Percentiles rank a stretch among this genome's conserved stretches.
These are phyloP conservation scores for Scytalidium sp. DNA, from an alignment of 2,329 filamentous ascomycete genomes.

Conservation along the genomic window DNA sequence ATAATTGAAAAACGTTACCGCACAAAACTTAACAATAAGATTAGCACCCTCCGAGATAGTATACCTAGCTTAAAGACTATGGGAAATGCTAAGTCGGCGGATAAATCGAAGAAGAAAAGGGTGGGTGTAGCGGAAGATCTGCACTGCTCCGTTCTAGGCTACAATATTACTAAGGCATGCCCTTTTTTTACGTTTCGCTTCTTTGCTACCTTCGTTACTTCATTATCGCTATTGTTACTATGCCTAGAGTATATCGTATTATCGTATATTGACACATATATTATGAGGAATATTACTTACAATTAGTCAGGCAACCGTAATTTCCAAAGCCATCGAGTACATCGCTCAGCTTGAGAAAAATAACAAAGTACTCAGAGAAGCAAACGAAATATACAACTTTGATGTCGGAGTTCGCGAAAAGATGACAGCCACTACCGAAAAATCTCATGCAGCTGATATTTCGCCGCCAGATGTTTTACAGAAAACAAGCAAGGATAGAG, in stretches of 20 bases:
- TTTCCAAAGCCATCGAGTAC: conserved; percentile 4
- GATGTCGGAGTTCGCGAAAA: background rate
- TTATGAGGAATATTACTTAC: background rate
- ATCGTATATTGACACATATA: background rate
- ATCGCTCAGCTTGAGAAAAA: conserved; percentile 3
- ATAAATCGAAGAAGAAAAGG: background rate
- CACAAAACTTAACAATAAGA: background rate
- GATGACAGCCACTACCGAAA: background rate
- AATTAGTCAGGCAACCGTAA: conserved; percentile 1
- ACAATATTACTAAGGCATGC: background rate
- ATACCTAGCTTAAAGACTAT: background rate
- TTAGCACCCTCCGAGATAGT: background rate
- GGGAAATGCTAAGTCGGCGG: background rate
- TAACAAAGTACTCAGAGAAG: background rate
- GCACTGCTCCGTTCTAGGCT: background rate
- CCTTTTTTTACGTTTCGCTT: background rate
- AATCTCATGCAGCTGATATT: background rate
- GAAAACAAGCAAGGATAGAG: background rate
- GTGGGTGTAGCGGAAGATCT: background rate
- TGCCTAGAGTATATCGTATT: background rate
- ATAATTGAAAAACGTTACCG: background rate
- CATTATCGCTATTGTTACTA: background rate
- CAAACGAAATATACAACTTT: background rate
- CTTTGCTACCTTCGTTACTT: background rate
- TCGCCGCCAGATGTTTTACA: background rate